Evolutionary conservation across 1,284 basidiomycete genomes (phyloP), one percentile per base, ranked within the genome.

Genomic region (Wolfiporia cocos): DNA sequence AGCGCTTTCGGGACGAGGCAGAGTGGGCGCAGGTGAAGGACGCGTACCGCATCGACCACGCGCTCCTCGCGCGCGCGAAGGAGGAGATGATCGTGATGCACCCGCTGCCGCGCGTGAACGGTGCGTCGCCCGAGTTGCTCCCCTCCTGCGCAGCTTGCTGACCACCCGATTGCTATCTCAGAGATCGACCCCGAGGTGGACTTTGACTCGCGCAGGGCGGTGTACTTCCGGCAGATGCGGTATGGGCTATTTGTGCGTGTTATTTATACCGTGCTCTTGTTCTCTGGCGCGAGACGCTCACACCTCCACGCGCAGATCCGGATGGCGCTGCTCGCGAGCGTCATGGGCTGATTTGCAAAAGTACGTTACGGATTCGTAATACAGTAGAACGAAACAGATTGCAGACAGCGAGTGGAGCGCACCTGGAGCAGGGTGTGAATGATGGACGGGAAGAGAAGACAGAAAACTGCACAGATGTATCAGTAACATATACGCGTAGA

Each of bases 101-200:
- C 67, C 96, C 96, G 14, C 71, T 99, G 34, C 96, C 96, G 15
- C 71, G 96, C 55, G 80, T 93, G 37, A 94, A 94, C 58, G 91
- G 86, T 82, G 49, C 52, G 78, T 65, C 18, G 9, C 10, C n/a
- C 11, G 9, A 21, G 18, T n/a, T 28, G 33, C 22, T 23, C 4
- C 10, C 4, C 29, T 30, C 32, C 43, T 18, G 22, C 19, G 12
- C 20, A 4, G 22, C 15, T 20, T 36, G 33, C 15, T 36, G 34
- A 17, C 24, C 19, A 14, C 21, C 10, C 21, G 30, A 18, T 30
- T 34, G n/a, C 17, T 19, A 14, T 24, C 31, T 21, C 57, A 84
- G 92, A 99, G 85, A 95, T 99, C 55, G 93, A 96, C 61, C 90
- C 93, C 5, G 94, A 98, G 63, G 93, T 99, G 41, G 96, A 99